A percentile compares a stretch with the other conserved stretches of the same genome.
Conservation (phyloP, 2,329 filamentous ascomycete species). For the Fusarium caatingaense region DNA sequence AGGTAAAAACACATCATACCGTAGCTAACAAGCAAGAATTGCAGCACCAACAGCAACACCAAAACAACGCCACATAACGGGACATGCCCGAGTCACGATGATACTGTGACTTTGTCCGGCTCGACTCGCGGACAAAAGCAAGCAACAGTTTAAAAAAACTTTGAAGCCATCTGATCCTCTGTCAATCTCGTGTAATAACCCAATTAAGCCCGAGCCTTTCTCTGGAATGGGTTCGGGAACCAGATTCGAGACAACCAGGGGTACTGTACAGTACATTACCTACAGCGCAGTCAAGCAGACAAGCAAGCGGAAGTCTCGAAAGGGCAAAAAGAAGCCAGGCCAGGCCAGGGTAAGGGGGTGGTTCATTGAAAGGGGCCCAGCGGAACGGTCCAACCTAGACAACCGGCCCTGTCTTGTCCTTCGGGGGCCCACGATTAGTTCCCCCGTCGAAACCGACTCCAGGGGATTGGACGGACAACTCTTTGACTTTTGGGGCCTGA, state of each 20-base stretch:
- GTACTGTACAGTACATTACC: not conserved
- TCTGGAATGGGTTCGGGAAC: constrained; percentile 41
- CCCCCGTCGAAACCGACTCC: constrained; percentile 38
- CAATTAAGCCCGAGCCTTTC: not conserved
- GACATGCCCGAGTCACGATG: constrained; percentile 32
- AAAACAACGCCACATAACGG: constrained; percentile 7
- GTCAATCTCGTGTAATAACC: constrained; percentile 28
- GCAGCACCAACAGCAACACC: constrained; percentile 3
- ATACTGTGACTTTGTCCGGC: constrained; percentile 2
- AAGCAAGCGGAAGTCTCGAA: constrained; percentile 19
- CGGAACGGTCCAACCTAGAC: constrained; percentile 46
- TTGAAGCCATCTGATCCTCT: constrained; percentile 15
- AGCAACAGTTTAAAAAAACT: not conserved
- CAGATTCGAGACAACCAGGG: constrained; percentile 39
- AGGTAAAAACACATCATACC: not conserved
- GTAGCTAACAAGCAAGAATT: not conserved
- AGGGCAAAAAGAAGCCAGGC: constrained; percentile 1
- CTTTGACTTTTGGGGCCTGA: constrained; percentile 29
- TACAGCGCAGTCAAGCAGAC: not conserved
- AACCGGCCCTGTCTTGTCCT: constrained; percentile 34
- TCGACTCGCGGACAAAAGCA: constrained; percentile 19
- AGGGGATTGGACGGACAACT: constrained; percentile 35
- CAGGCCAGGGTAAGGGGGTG: constrained; percentile 19
- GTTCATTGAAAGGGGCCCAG: constrained; percentile 37
- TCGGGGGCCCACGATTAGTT: constrained; percentile 36